Percentiles rank a stretch among this genome's conserved stretches.
Evolutionary conservation across 176 grass and related monocot species (phyloP).

Genomic region (Juncus inflexus): DNA sequence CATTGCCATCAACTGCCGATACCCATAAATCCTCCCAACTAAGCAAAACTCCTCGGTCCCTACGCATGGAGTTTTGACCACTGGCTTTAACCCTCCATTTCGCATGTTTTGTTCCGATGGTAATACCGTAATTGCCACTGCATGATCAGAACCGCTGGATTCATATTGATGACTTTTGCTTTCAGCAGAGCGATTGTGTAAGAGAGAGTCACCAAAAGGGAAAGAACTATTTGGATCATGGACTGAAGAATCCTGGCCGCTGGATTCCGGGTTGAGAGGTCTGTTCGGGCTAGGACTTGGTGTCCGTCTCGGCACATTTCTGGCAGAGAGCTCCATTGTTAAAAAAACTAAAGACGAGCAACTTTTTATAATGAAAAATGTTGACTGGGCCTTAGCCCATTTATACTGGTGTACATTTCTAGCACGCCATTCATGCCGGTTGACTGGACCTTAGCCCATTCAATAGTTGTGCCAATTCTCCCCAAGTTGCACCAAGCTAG

Average conservation of each 20-base stretch:
- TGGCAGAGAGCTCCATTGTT: conserved; percentile 12
- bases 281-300: conserved; percentile 31
- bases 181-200: conserved; percentile 8
- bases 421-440: too few species aligned
- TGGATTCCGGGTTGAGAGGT: background rate
- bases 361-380: too few species aligned
- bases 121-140: background rate
- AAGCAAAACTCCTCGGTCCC: conserved; percentile 43
- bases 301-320: conserved; percentile 60
- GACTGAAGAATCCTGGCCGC: background rate
- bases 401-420: too few species aligned
- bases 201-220: conserved; percentile 45
- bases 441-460: too few species aligned
- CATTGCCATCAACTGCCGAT: conserved; percentile 37
- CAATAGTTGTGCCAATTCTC: too few species aligned
- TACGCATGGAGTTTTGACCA: conserved; percentile 22
- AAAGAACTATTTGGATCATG: conserved; percentile 28
- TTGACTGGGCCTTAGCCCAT: too few species aligned
- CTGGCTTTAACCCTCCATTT: background rate
- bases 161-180: conserved; percentile 20
- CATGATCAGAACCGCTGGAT: conserved; percentile 13
- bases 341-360: too few species aligned
- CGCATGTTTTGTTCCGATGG: conserved; percentile 10
- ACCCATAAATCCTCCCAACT: conserved; percentile 91
- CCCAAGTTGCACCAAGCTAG: too few species aligned